These are phyloP conservation scores for Leccinum olivaceopallidum DNA, from an alignment of 768 basidiomycete species.

Conservation along the genomic window DNA sequence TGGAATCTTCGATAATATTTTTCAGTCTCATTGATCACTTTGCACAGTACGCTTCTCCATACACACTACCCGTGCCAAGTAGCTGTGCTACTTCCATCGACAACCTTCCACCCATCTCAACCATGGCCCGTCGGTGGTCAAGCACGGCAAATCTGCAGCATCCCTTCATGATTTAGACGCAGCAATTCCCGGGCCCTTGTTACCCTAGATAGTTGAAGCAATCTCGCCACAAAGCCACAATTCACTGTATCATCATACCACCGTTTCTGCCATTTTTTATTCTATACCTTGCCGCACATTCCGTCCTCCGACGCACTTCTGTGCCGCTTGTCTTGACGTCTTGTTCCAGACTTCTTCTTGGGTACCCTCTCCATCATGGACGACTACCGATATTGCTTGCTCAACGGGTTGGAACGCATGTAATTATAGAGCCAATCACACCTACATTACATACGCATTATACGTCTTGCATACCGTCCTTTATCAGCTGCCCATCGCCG, in stretches of 20 bases:
- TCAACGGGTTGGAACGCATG: constrained; percentile 34
- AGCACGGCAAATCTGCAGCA: constrained; percentile 33
- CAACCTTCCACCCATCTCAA: constrained; percentile 36
- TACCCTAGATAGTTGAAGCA: constrained; percentile 6
- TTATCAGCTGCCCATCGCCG: constrained; percentile 11
- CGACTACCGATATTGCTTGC: constrained; percentile 25
- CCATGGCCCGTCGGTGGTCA: constrained; percentile 40
- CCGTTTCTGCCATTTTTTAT: constrained; percentile 9
- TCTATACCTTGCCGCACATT: constrained; percentile 10
- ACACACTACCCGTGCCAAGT: constrained; percentile 27
- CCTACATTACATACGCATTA: constrained; percentile 29
- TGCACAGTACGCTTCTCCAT: constrained; percentile 23
- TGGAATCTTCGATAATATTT: background rate
- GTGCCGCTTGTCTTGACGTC: constrained; percentile 27
- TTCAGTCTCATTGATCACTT: constrained; percentile 8
- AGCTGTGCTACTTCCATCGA: constrained; percentile 34
- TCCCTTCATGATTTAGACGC: constrained; percentile 36
- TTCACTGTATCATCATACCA: constrained; percentile 17
- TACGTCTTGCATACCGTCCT: constrained; percentile 22
- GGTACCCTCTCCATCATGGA: constrained; percentile 24
- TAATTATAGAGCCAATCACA: constrained; percentile 31
- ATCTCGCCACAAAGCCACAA: constrained; percentile 10
- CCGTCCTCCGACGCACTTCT: constrained; percentile 2
- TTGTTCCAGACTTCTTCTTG: constrained; percentile 35
- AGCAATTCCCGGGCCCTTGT: constrained; percentile 5